A percentile compares a stretch with the other conserved stretches of the same genome.
phyloP scores from a whole-genome alignment of 176 grass and related monocot genomes.

The Miscanthus lutarioriparius region DNA sequence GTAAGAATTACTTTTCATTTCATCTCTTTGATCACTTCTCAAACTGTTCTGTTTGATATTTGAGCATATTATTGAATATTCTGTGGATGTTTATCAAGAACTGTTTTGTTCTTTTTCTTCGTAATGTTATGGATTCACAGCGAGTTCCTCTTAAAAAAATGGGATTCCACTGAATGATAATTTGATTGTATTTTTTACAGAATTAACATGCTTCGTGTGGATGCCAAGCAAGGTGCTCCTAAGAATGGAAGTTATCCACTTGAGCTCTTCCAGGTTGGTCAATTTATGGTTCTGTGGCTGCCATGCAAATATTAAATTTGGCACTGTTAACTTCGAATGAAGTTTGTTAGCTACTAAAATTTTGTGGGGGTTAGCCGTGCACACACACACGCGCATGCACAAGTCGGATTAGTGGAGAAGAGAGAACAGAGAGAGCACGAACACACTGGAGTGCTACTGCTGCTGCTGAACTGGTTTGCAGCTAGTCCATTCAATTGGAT shows the following conservation, averaged over 20 bases:
- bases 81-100: not conserved
- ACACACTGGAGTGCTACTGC: too few relatives aligned
- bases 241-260: slow-evolving; percentile 93
- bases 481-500: not conserved
- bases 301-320: not conserved
- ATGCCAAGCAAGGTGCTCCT: slow-evolving; percentile 94
- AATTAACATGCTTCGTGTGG: slow-evolving; percentile 90
- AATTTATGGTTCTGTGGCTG: slow-evolving; percentile 11
- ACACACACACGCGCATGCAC: not conserved
- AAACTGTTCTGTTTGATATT: not conserved
- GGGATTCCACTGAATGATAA: slow-evolving; percentile 14
- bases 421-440: not conserved
- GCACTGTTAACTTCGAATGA: not conserved
- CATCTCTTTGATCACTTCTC: not conserved
- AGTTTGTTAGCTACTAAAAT: not conserved
- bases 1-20: slow-evolving; percentile 52
- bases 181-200: slow-evolving; percentile 51
- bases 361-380: not conserved
- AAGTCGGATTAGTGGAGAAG: not conserved
- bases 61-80: not conserved
- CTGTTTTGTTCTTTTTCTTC: slow-evolving; percentile 9
- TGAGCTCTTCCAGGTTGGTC: slow-evolving; percentile 91
- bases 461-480: not conserved
- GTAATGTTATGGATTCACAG: not conserved
- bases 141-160: not conserved